Base-by-base conservation (phyloP, 2,329 filamentous ascomycete genomes). In the Talaromyces sp. region DNA sequence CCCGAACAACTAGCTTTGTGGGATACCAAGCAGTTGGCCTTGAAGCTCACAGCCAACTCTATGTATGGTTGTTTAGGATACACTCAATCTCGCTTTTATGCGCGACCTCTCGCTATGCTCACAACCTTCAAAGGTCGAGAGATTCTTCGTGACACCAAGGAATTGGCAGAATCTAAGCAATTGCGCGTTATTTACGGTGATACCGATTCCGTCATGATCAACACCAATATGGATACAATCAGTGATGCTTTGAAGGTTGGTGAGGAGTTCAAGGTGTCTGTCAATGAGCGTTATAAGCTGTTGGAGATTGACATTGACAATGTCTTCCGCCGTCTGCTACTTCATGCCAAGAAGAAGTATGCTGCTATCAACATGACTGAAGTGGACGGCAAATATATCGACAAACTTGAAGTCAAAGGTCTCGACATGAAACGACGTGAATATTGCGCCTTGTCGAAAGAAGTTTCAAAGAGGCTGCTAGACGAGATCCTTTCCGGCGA, bases 181-280 rank as follows among this genome's bases (percentile, higher is more conserved):
- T 83, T 99, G 31, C 90, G 94, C 70, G 94, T 99, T 73, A 97
- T 99, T 64, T 99, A 99, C 69, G 94, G 94, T 79, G 94, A 99
- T 77, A 99, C 94, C 12, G 94, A 99, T 76, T 99, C 94, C 9
- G 94, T 99, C 77, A 99, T 99, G 94, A 97, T 99, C 80, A 99
- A 99, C 71, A 96, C 94, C 64, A 97, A 97, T 70, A 92, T 94
- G 59, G 91, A 97, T 75, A 96, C 90, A 66, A 89, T 97, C 31
- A 86, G 90, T 32, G 92, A 96, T 69, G 94, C 94, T 1, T 80
- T 97, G 68, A 92, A 90, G 71, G 89, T 99, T 56, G 95, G 94
- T 60, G 88, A 91, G 51, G 91, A 97, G 64, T 97, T 99, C 82
- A 97, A 97, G 78, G 88, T 87, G 68, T 86, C 91, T 26, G 94